Evolutionary conservation across 768 basidiomycete genomes (phyloP), one percentile per base, ranked within the genome.

Genomic region (Omphalotus guepiniiformis): DNA sequence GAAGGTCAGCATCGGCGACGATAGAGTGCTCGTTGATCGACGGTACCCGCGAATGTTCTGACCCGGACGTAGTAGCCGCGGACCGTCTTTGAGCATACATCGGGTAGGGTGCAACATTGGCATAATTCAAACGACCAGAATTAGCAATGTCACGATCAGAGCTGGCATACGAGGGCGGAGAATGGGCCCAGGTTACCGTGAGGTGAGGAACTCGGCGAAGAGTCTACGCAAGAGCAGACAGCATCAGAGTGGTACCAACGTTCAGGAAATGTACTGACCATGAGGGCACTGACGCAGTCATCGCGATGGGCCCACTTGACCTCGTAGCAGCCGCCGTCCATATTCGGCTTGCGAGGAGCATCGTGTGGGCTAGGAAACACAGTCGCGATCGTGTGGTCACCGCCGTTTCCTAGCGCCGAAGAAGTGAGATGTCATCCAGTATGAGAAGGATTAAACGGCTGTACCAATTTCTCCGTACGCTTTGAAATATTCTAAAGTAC

Each of bases 111-210:
- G 63, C 50, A 28, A 54, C 39, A 39, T 55, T 58, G 36, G 43
- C 39, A n/a, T 51, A 46, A 28, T 51, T 39, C 41, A 18, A 29
- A 43, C 40, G 37, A 39, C 25, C 42, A n/a, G 35, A 16, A 44
- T 42, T 32, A 42, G 15, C 23, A n/a, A 9, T 29, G 35, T 45
- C 32, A 9, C 28, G 56, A 30, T 57, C 56, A 29, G 53, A 57
- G 21, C 48, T 55, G 27, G 30, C 30, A 23, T n/a, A n/a, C n/a
- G n/a, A n/a, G n/a, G 30, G 35, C 32, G 50, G 52, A 15, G 55
- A 82, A 61, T 90, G 88, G 15, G 87, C 85, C 88, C 88, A 90
- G 19, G 86, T 86, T 6, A 87, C 82, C 1, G 77, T 81, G 9
- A 91, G 61, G 60, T 87, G 82, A 35, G 87, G 82, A 15, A 89